Conservation (phyloP, 1,284 basidiomycete genomes). For the Apiotrichum veenhuisii region DNA sequence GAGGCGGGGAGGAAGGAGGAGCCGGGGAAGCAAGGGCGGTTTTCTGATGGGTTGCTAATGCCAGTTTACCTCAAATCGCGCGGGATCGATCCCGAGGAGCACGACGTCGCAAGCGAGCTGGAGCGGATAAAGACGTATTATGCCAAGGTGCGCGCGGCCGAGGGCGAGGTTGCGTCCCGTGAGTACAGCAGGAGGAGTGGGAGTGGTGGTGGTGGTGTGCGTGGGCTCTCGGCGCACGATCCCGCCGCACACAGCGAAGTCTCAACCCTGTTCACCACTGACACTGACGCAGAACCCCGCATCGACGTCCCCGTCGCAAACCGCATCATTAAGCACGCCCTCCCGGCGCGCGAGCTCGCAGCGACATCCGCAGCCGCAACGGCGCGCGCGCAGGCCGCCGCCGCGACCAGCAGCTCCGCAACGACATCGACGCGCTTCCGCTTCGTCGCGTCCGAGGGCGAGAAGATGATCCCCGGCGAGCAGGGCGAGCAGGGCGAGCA, state of each 20-base stretch:
- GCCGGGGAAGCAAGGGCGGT: not conserved
- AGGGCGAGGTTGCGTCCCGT: slow-evolving; percentile 15
- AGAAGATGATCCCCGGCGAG: slow-evolving; percentile 21
- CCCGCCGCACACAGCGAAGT: too few species aligned
- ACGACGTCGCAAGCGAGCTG: slow-evolving; percentile 42
- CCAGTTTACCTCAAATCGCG: slow-evolving; percentile 45
- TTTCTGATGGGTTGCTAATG: not conserved
- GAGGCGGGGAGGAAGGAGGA: not conserved
- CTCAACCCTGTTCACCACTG: too few species aligned
- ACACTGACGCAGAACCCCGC: slow-evolving; percentile 4
- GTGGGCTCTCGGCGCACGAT: not conserved
- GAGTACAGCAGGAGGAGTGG: not conserved
- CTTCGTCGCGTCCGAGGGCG: slow-evolving; percentile 23
- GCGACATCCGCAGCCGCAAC: slow-evolving; percentile 16
- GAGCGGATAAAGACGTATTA: slow-evolving; percentile 44
- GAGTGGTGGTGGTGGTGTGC: not conserved
- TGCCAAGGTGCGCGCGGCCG: slow-evolving; percentile 36
- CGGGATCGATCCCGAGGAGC: slow-evolving; percentile 40
- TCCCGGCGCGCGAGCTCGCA: slow-evolving; percentile 19
- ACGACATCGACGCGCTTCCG: slow-evolving; percentile 23
- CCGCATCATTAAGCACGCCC: slow-evolving; percentile 35
- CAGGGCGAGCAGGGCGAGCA: not conserved
- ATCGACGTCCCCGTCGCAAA: slow-evolving; percentile 38
- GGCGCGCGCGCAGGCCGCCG: slow-evolving; percentile 20
- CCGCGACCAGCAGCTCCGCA: slow-evolving; percentile 1